Conservation (phyloP, 192 early-diverging fungal genomes). For the Entomortierella chlamydospora region DNA sequence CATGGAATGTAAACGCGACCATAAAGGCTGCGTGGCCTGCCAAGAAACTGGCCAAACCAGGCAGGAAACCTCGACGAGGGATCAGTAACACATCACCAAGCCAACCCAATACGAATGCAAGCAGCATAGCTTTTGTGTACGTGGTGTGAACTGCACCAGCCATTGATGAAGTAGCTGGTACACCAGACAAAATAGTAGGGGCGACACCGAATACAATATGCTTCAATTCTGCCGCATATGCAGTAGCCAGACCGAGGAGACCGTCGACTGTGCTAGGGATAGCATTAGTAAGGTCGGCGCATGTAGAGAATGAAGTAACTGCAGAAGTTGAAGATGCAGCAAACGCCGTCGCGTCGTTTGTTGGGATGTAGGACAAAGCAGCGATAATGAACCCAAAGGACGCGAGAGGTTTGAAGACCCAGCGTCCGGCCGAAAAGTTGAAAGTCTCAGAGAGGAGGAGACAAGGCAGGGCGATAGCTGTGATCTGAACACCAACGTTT, state of each 20-base stretch:
- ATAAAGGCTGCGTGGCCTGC: conserved; percentile 43
- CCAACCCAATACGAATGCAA: conserved; percentile 30
- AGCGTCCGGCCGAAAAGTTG: conserved; percentile 21
- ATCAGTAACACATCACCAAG: conserved; percentile 48
- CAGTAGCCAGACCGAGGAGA: neutral
- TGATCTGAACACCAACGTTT: conserved; percentile 46
- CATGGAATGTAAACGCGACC: conserved; percentile 51
- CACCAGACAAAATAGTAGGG: conserved; percentile 6
- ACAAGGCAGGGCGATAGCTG: conserved; percentile 38
- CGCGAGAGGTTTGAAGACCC: conserved; percentile 44
- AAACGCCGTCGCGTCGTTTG: neutral
- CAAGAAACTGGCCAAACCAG: conserved; percentile 44
- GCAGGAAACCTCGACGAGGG: conserved; percentile 31
- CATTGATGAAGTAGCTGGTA: neutral
- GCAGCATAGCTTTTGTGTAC: conserved; percentile 43
- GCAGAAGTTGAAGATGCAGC: conserved; percentile 10
- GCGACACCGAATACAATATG: conserved; percentile 23
- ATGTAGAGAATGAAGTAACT: neutral
- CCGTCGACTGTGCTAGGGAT: conserved; percentile 2
- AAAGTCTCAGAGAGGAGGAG: conserved; percentile 33
- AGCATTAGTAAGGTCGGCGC: neutral
- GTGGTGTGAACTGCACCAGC: conserved; percentile 8
- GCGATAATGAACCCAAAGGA: conserved; percentile 49
- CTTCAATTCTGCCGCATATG: conserved; percentile 10
- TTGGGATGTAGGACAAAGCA: conserved; percentile 38